Conservation (phyloP, 768 basidiomycete genomes). For the Roridomyces roridus region DNA sequence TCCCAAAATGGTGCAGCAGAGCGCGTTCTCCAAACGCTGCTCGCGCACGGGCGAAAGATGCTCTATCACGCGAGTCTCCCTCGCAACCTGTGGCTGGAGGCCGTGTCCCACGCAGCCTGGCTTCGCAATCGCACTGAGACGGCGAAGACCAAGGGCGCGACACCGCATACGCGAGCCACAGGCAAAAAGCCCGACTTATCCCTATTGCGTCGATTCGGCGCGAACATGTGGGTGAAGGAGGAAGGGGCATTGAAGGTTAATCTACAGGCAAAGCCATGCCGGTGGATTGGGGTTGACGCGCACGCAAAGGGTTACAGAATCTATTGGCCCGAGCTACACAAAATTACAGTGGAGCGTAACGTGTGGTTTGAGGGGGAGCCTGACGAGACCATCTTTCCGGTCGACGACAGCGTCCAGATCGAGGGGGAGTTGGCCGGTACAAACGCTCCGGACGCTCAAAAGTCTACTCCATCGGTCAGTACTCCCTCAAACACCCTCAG, state of each 20-base stretch:
- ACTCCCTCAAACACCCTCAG: not conserved
- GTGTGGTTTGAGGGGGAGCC: conserved; percentile 15
- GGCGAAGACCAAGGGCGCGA: not conserved
- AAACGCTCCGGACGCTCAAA: not conserved
- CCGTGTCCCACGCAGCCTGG: conserved; percentile 21
- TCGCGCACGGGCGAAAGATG: conserved; percentile 27
- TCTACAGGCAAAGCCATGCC: conserved; percentile 5
- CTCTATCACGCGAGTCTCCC: conserved; percentile 16
- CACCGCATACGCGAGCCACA: conserved; percentile 3
- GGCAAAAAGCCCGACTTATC: not conserved
- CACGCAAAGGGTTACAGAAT: conserved; percentile 23
- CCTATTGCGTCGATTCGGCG: not conserved
- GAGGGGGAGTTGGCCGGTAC: conserved; percentile 17
- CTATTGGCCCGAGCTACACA: conserved; percentile 25
- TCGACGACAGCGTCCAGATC: conserved; percentile 15
- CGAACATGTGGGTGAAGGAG: conserved; percentile 8
- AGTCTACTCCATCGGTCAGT: not conserved
- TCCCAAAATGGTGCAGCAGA: conserved; percentile 39
- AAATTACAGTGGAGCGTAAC: conserved; percentile 22
- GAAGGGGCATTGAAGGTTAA: conserved; percentile 12
- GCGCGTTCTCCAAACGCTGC: conserved; percentile 27
- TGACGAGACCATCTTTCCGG: not conserved
- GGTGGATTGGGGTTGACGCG: conserved; percentile 19
- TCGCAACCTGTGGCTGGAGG: conserved; percentile 29
- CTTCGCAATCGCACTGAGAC: conserved; percentile 23